Conservation (phyloP, 2,329 filamentous ascomycete genomes). For the Apiospora phragmitis region DNA sequence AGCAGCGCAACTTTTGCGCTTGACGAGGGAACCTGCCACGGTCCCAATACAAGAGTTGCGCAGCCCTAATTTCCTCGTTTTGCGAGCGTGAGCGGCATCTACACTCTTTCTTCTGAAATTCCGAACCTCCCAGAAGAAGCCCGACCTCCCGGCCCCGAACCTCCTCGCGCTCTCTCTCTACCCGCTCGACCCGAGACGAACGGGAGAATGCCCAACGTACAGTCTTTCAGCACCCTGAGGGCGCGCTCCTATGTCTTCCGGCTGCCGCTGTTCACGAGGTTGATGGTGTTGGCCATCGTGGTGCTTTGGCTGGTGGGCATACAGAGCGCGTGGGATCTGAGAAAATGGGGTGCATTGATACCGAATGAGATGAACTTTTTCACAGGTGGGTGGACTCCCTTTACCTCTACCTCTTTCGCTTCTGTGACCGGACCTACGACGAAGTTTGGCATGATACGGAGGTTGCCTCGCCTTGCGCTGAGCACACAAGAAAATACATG, state of each 20-base stretch:
- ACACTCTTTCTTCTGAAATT: background rate
- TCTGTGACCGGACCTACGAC: background rate
- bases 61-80: background rate
- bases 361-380: conserved; percentile 73
- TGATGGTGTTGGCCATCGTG: conserved; percentile 66
- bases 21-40: background rate
- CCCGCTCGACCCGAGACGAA: background rate
- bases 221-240: conserved; percentile 67
- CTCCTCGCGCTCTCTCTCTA: background rate
- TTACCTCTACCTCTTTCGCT: background rate
- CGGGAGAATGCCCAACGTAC: conserved; percentile 36
- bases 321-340: conserved; percentile 70
- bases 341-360: conserved; percentile 76
- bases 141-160: background rate
- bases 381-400: conserved; percentile 62
- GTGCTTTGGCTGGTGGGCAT: conserved; percentile 69
- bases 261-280: conserved; percentile 84
- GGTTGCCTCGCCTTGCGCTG: background rate
- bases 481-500: background rate
- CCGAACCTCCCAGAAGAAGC: background rate
- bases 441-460: background rate
- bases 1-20: background rate
- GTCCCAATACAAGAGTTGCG: background rate
- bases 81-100: background rate
- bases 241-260: conserved; percentile 80